Base-by-base conservation (phyloP, 2,329 filamentous ascomycete species). In the Fusarium caatingaense region DNA sequence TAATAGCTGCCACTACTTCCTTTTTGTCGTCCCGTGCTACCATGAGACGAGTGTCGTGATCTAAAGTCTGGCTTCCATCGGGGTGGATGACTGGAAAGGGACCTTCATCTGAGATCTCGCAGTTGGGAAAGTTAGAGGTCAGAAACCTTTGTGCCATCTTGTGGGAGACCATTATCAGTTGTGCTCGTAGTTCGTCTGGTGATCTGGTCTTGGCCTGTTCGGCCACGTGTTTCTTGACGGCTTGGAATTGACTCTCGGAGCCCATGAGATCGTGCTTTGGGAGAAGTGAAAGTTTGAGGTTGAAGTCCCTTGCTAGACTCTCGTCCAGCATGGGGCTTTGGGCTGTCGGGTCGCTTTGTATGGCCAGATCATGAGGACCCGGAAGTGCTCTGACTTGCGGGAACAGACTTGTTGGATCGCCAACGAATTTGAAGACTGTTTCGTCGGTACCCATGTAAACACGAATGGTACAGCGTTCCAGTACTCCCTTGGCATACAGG, bases 191-290 rank as follows among this genome's bases (percentile, higher is more conserved):
- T 15, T 51, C 23, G 1, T 37, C 21, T 4, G 37, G 30, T 16
- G 54, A 28, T 25, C 16, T 23, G 9, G 13, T n/a, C n/a, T 53
- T 28, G 8, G 28, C 28, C 4, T 20, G 12, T 4, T 54, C 27
- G 5, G 8, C n/a, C 32, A 57, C 20, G n/a, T 27, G 10, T 46
- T 42, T n/a, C 12, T 57, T 57, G 16, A 50, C 23, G 4, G 56
- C 56, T 20, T 59, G 47, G n/a, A 59, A 59, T 15, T 59, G 40
- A 34, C 48, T 59, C 21, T 59, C 56, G 3, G 47, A 59, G 0
- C 18, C 56, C 34, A 53, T 34, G 5, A 59, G 10, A 12, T 44
- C 40, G 11, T 59, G 56, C 15, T 59, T 53, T 4, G 56, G 48
- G 2, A 8, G 42, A 2, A 56, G 12, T 5, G 53, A 21, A 40